A percentile compares a stretch with the other conserved stretches of the same genome.
Conservation (phyloP, 768 basidiomycete species). For the Lentinula aciculospora region DNA sequence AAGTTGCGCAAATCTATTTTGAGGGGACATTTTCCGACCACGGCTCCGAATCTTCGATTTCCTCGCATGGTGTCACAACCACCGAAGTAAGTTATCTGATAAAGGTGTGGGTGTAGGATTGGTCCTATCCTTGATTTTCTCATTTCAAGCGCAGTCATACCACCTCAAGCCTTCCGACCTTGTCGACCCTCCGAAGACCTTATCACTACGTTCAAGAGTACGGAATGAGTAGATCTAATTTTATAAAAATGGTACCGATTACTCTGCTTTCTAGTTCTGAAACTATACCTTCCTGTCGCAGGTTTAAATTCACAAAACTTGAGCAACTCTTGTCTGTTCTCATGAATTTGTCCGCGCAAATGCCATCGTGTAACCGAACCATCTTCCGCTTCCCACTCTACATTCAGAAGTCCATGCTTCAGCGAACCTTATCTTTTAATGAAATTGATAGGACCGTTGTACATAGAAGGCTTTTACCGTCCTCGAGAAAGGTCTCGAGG, state of each 20-base stretch:
- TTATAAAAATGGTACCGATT: not conserved
- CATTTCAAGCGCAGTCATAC: not conserved
- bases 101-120: not conserved
- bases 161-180: not conserved
- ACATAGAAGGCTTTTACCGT: not conserved
- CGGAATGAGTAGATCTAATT: not conserved
- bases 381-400: not conserved
- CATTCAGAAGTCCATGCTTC: not conserved
- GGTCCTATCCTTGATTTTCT: not conserved
- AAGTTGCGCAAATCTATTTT: not conserved
- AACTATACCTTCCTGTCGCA: not conserved
- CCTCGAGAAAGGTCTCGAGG: not conserved
- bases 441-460: not conserved
- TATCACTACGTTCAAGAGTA: not conserved
- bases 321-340: not conserved
- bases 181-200: conserved; percentile 3
- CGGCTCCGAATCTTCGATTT: not conserved
- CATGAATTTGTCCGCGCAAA: not conserved
- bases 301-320: not conserved
- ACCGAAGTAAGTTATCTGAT: not conserved
- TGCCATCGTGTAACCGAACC: not conserved
- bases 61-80: not conserved
- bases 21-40: not conserved
- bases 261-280: not conserved
- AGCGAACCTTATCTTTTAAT: not conserved